Evolutionary conservation across 495 filamentous ascomycete genomes (phyloP).

Genomic region (Penicillium dipodomyicola): DNA sequence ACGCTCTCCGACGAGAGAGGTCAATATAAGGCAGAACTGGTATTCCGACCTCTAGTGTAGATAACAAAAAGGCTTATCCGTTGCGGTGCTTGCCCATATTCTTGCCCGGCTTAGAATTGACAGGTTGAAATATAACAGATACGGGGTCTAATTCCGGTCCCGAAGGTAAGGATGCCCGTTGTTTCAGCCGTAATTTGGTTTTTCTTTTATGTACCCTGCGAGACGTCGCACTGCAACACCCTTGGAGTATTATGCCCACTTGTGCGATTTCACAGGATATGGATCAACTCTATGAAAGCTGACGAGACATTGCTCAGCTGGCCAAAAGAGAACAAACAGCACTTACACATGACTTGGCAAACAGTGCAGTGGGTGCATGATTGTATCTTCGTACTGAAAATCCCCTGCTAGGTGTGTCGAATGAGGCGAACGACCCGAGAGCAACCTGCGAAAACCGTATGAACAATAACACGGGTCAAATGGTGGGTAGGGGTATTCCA

Average conservation of each 20-base stretch:
- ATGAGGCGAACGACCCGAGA: neutral
- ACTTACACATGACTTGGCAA: no score
- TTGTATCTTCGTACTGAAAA: neutral
- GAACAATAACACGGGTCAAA: neutral
- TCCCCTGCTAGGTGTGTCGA: neutral
- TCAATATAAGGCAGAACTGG: no score
- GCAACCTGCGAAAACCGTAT: neutral
- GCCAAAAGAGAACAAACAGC: neutral
- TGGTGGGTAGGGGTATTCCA: neutral
- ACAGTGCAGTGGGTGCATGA: neutral
- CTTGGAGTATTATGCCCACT: neutral
- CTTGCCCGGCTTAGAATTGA: no score
- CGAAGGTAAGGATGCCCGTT: no score
- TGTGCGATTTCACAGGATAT: neutral
- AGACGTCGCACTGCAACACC: neutral
- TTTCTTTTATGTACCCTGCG: neutral
- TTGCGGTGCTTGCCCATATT: neutral
- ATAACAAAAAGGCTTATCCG: no score
- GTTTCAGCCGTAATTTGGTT: no score
- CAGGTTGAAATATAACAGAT: no score
- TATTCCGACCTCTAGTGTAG: no score
- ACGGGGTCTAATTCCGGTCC: no score
- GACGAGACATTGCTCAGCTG: neutral
- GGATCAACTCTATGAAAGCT: neutral
- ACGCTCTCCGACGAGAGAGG: no score